Base-by-base conservation (phyloP, 2,329 filamentous ascomycete species). In the Tympanopsis confertula region DNA sequence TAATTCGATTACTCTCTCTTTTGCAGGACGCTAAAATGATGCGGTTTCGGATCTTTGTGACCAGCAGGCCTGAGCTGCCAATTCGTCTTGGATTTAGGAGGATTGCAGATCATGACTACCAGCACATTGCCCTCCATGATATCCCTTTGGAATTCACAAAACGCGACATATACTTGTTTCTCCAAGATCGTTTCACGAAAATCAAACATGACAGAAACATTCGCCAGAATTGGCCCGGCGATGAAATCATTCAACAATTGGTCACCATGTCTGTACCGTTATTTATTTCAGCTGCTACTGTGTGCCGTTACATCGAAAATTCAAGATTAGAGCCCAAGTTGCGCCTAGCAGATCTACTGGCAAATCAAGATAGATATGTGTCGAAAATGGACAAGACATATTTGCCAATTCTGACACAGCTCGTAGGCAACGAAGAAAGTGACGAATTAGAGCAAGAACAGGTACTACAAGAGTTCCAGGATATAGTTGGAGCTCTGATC, bases 51-150 rank as follows among this genome's bases (percentile, higher is more conserved):
- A 38, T 61, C 2, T 62, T 68, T 19, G 14, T 68, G 0, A 67
- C 63, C 0, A 67, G 62, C 32, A 50, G 63, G 10, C 63, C 63
- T 0, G 57, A 67, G 17, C 38, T 61, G 1, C 52, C 54, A 0
- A 52, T 65, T 17, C 54, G 57, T 0, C 44, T 59, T 12, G 54
- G 57, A 0, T 66, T 69, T 26, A 38, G 38, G 0, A 7, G 45
- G 1, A 46, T 59, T 4, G n/a, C n/a, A n/a, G 13, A 44, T 3
- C 50, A 48, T 26, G 50, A 24, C 1, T 54, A 50, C 39, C 46
- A 55, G 35, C 45, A 52, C 32, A 20, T 64, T 2, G 38, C 51
- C 2, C 54, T 68, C 3, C 58, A 67, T 15, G 43, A 63, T 5
- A 51, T 64, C 15, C 40, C 49, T 0, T 12, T 43, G 13, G 17